Evolutionary conservation across 129 eudicot species (phyloP).

Genomic region (Calendula officinalis): DNA sequence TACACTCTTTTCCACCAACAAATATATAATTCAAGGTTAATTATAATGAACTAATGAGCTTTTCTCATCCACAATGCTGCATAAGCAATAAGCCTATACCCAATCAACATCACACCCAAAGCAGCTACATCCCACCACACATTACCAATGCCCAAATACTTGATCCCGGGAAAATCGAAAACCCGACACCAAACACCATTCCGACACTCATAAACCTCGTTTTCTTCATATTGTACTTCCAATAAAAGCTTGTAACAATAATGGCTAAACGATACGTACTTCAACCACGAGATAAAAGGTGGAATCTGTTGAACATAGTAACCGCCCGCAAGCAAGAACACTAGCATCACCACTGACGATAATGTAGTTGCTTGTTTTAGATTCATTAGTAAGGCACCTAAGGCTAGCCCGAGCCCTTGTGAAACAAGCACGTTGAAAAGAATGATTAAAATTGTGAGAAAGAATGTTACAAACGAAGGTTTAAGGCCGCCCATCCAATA

Average conservation of each 20-base stretch:
- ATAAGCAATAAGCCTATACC: conserved; percentile 68
- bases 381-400: conserved; percentile 75
- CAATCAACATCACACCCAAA: conserved; percentile 61
- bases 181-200: conserved; percentile 41
- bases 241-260: conserved; percentile 66
- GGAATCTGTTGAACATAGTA: conserved; percentile 77
- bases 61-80: conserved; percentile 51
- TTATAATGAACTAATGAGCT: conserved; percentile 20
- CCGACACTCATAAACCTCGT: conserved; percentile 64
- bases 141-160: conserved; percentile 44
- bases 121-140: conserved; percentile 58
- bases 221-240: conserved; percentile 48
- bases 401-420: conserved; percentile 79
- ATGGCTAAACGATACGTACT: conserved; percentile 61
- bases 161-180: conserved; percentile 50
- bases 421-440: conserved; percentile 71
- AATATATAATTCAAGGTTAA: neutral
- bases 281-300: conserved; percentile 55
- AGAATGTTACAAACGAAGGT: conserved; percentile 42
- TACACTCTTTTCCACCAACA: neutral
- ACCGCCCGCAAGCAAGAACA: conserved; percentile 63
- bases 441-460: conserved; percentile 44
- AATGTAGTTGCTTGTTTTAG: conserved; percentile 66
- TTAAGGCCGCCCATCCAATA: conserved; percentile 83
- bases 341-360: conserved; percentile 68